Conservation (phyloP, 1,284 basidiomycete genomes). For the Flammula alnicola region DNA sequence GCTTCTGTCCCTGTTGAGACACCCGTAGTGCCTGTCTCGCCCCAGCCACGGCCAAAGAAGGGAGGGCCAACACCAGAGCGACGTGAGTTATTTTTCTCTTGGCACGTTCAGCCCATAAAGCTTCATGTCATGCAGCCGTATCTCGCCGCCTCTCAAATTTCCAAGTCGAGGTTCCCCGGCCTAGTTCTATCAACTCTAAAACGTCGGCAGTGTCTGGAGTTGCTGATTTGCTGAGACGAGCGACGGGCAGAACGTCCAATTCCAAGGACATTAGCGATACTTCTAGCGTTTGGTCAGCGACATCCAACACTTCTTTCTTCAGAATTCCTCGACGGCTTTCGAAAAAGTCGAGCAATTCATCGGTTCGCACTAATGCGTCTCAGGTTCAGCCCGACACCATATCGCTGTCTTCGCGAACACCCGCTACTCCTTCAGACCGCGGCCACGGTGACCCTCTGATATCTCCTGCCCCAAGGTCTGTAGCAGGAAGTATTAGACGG, state of each 20-base stretch:
- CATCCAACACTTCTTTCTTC: conserved; percentile 48
- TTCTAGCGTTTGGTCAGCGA: conserved; percentile 56
- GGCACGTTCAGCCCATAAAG: conserved; percentile 3
- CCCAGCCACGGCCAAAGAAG: conserved; percentile 33
- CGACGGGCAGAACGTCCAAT: conserved; percentile 51
- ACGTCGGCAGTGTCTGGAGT: conserved; percentile 63
- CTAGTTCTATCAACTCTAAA: conserved; percentile 66
- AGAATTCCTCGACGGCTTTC: conserved; percentile 46
- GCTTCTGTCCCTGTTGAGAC: conserved; percentile 61
- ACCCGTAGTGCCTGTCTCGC: conserved; percentile 57
- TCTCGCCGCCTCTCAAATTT: conserved; percentile 54
- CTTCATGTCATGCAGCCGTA: conserved; percentile 24
- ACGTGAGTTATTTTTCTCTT: conserved; percentile 30
- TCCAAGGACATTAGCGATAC: conserved; percentile 53
- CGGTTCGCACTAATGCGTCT: conserved; percentile 49
- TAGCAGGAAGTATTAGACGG: conserved; percentile 47
- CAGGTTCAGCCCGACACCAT: conserved; percentile 43
- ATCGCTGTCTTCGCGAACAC: conserved; percentile 46
- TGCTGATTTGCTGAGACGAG: conserved; percentile 62
- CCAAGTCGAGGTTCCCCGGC: conserved; percentile 53
- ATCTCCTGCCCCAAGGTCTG: conserved; percentile 34
- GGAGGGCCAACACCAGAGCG: conserved; percentile 30
- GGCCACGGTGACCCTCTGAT: conserved; percentile 31
- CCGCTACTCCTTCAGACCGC: conserved; percentile 32
- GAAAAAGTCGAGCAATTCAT: conserved; percentile 55